Base-by-base conservation (phyloP, 2,329 filamentous ascomycete genomes). In the Colletotrichum noveboracense region DNA sequence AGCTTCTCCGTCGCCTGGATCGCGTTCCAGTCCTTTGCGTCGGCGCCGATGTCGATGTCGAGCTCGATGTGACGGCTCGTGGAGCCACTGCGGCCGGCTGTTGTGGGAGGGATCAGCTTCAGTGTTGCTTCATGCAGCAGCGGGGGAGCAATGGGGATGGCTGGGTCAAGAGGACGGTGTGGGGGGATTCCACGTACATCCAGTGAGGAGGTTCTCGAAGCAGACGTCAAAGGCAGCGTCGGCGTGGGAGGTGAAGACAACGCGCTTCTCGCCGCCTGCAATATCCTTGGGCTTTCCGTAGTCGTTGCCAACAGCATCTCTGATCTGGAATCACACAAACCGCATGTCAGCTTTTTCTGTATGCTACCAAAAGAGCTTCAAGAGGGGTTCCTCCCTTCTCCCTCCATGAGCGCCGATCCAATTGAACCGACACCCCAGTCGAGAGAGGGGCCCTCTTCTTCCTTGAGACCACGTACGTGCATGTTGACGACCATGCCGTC, bases 1-100 rank as follows among this genome's bases (percentile, higher is more conserved):
- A 99, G 93, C 90, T 98, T 98, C 91, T 99, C 97, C 78, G 93
- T 94, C 74, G 95, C 95, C 87, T 98, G 96, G 84, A 98, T 97
- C 80, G 95, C 95, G 79, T 94, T 96, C 97, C 97, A 99, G 88
- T 99, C 97, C 86, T 98, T 98, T 79, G 97, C 97, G 85, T 98
- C 96, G 86, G 96, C 96, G 81, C 96, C 96, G 81, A 98, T 98
- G 85, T 98, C 96, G 84, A 98, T 94, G 86, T 98, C 96, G 81
- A 98, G 94, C 87, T 98, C 96, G 79, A 98, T 87, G 84, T 94
- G 91, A 79, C 96, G 94, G 82, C 85, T 87, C 67, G 92, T 89
- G 84, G 88, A 85, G 80, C 85, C 85, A 79, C 85, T 83, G 76
- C 84, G 80, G 43, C 81, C 81, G 71, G 82, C 85, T 84, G 77